Evolutionary conservation across 2,329 filamentous ascomycete species (phyloP).

Genomic region (Talaromyces sp.): DNA sequence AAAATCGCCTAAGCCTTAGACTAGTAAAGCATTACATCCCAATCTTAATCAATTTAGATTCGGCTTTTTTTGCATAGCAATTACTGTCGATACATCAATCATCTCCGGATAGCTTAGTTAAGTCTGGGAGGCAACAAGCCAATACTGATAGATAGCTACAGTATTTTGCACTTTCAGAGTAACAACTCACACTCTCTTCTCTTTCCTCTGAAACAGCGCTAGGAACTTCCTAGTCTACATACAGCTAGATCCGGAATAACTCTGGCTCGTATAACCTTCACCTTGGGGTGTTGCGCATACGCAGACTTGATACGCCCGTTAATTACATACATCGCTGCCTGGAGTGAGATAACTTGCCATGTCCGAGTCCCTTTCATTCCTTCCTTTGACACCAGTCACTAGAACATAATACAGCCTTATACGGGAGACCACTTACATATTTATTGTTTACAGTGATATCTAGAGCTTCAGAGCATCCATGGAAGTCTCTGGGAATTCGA

Average conservation of each 20-base stretch:
- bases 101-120: not conserved
- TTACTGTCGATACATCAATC: not conserved
- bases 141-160: not conserved
- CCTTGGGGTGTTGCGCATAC: slow-evolving; percentile 1
- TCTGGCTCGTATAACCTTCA: slow-evolving; percentile 7
- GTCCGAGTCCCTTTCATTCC: too few relatives aligned
- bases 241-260: slow-evolving; percentile 7
- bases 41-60: not conserved
- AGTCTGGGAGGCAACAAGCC: not conserved
- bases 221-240: not conserved
- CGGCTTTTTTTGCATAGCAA: not conserved
- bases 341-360: too few relatives aligned
- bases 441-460: too few relatives aligned
- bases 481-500: too few relatives aligned
- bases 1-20: not conserved
- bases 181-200: slow-evolving; percentile 8
- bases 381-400: too few relatives aligned
- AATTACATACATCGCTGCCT: not conserved
- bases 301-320: not conserved
- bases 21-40: not conserved
- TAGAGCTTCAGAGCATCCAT: too few relatives aligned
- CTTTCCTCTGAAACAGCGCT: not conserved
- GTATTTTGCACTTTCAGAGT: slow-evolving; percentile 1
- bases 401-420: too few relatives aligned
- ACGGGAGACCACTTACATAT: too few relatives aligned